Conservation (phyloP, 495 filamentous ascomycete species). For the Trypethelium eluteriae region DNA sequence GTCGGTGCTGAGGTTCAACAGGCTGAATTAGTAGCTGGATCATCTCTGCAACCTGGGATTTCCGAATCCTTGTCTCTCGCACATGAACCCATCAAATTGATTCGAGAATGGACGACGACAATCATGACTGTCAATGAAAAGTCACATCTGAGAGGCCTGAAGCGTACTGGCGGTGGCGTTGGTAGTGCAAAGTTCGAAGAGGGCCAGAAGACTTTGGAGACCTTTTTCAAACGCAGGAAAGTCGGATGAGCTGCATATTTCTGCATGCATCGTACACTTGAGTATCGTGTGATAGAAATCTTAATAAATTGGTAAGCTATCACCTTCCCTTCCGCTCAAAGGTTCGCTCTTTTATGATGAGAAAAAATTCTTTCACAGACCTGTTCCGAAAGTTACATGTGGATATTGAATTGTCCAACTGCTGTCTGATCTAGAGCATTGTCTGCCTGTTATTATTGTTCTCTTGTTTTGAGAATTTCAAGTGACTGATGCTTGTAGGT, state of each 20-base stretch:
- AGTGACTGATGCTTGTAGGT: no score
- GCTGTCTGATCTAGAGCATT: slow-evolving; percentile 57
- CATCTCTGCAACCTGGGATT: slow-evolving; percentile 23
- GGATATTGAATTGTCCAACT: slow-evolving; percentile 64
- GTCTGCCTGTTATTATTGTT: neutral
- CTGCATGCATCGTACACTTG: neutral
- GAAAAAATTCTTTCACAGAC: slow-evolving; percentile 64
- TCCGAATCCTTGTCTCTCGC: neutral
- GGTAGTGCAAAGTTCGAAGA: slow-evolving; percentile 66
- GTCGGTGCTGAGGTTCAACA: no score
- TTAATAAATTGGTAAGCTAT: no score
- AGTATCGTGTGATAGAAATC: no score
- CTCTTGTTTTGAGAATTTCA: no score
- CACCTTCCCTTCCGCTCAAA: slow-evolving; percentile 32
- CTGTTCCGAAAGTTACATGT: slow-evolving; percentile 61
- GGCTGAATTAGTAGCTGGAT: neutral
- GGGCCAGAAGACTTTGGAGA: slow-evolving; percentile 62
- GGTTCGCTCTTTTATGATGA: slow-evolving; percentile 48
- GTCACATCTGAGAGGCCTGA: slow-evolving; percentile 62
- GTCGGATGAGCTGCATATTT: slow-evolving; percentile 14
- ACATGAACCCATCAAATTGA: slow-evolving; percentile 3
- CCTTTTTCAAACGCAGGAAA: slow-evolving; percentile 62
- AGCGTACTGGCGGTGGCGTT: slow-evolving; percentile 68
- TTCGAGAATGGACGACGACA: slow-evolving; percentile 29
- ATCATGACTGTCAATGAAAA: slow-evolving; percentile 55